Evolutionary conservation across 1,284 basidiomycete species (phyloP).

Genomic region (Caloboletus inedulis): DNA sequence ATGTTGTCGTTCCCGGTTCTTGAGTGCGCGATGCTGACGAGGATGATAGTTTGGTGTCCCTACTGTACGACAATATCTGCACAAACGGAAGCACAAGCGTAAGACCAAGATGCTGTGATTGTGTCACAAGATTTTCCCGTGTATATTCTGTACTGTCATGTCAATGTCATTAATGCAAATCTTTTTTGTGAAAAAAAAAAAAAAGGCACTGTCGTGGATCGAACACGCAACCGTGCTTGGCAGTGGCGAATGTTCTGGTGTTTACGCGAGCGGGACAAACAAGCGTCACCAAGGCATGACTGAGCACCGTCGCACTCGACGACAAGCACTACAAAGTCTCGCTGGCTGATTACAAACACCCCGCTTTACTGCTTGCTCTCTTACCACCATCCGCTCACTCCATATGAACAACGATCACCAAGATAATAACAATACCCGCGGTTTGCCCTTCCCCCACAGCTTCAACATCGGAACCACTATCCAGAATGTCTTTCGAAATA

Average conservation of each 20-base stretch:
- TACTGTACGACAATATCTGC: constrained; percentile 44
- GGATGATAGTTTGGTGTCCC: constrained; percentile 51
- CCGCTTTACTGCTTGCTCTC: constrained; percentile 5
- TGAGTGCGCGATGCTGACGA: constrained; percentile 4
- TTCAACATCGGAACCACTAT: constrained; percentile 30
- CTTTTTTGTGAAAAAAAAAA: too few relatives aligned
- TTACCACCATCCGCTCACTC: constrained; percentile 11
- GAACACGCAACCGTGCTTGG: constrained; percentile 8
- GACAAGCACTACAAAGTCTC: neutral
- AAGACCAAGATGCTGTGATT: constrained; percentile 35
- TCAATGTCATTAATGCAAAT: too few relatives aligned
- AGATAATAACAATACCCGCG: constrained; percentile 7
- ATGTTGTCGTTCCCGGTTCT: constrained; percentile 16
- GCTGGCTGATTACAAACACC: constrained; percentile 15
- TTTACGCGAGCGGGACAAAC: constrained; percentile 25
- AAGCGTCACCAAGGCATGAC: constrained; percentile 14
- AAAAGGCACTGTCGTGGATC: constrained; percentile 8
- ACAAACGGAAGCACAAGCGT: constrained; percentile 37
- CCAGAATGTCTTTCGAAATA: constrained; percentile 32
- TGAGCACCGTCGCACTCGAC: neutral
- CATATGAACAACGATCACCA: constrained; percentile 25
- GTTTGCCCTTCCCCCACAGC: constrained; percentile 16
- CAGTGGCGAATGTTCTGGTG: constrained; percentile 32
- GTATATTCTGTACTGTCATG: neutral
- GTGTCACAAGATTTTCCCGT: neutral